Base-by-base conservation (phyloP, 2,329 filamentous ascomycete species). In the Pseudogymnoascus pannorum region DNA sequence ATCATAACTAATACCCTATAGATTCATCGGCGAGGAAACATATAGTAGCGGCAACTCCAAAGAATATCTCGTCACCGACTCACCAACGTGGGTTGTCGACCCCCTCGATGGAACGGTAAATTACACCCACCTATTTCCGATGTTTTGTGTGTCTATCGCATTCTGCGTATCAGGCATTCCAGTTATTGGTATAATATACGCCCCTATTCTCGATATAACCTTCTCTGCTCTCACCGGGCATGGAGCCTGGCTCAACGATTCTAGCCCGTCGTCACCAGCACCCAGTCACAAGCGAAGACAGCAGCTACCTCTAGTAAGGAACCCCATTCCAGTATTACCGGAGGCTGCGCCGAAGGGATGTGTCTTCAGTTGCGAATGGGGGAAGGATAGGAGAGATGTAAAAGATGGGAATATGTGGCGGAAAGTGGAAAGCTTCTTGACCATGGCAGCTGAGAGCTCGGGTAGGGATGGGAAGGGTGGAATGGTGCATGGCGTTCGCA, bases 121-220 rank as follows among this genome's bases (percentile, higher is more conserved):
- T 77, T 92, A 88, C 75, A 89, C 88, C 29, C 89, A 92, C 72
- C 79, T 90, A 5, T 91, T 90, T 70, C 87, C 87, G 62, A 90
- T 91, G 85, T 91, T 89, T 75, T 92, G 89, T 72, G 86, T 92
- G 44, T 89, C 86, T 35, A 91, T 92, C 68, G 88, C 80, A 57
- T 86, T 92, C 68, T 77, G 87, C 22, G 69, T 89, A 60, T 73
- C 80, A 16, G 78, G 81, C 5, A 73, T 77, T 26, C 86, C 89
- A 2, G 73, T 86, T 2, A 82, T 92, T 58, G 89, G 89, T 18
- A 81, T 91, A 51, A 86, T 92, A 68, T 84, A 88, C 68, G 87
- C 88, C 0, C 89, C 88, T 0, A 85, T 91, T 65, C 76, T 89
- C 12, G 76, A 81, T 68, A 86, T 90, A 66, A 78, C 87, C 36